These are phyloP conservation scores for Sphaerulina vaccinii DNA, from an alignment of 2,329 filamentous ascomycete species.

Conservation along the genomic window DNA sequence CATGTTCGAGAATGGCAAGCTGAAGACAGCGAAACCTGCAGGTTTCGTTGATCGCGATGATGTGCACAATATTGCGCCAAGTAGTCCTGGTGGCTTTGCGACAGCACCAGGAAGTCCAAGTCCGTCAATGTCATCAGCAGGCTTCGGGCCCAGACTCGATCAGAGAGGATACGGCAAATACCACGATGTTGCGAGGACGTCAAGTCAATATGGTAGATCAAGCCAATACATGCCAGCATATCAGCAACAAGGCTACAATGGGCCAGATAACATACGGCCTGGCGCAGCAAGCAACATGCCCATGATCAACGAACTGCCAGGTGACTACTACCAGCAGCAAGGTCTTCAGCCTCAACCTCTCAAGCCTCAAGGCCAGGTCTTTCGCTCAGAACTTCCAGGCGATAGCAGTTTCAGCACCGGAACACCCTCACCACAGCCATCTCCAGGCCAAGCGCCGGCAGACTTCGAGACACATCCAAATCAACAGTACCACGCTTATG, in stretches of 20 bases:
- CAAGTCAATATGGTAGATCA: conserved; percentile 15
- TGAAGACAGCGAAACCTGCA: conserved; percentile 58
- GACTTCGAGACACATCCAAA: conserved; percentile 12
- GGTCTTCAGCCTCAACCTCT: conserved; percentile 25
- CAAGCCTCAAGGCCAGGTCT: conserved; percentile 24
- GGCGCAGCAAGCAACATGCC: conserved; percentile 29
- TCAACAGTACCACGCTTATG: conserved; percentile 23
- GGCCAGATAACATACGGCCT: conserved; percentile 25
- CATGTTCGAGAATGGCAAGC: conserved; percentile 65
- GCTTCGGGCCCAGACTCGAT: conserved; percentile 23
- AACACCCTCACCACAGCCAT: conserved; percentile 22
- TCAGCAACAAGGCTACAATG: conserved; percentile 31
- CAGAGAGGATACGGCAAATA: conserved; percentile 34
- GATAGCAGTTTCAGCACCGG: conserved; percentile 23
- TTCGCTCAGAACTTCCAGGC: conserved; percentile 33
- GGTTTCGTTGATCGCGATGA: conserved; percentile 31
- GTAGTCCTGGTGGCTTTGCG: conserved; percentile 11
- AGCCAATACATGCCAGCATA: conserved; percentile 30
- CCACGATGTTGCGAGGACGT: conserved; percentile 28
- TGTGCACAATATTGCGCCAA: conserved; percentile 6
- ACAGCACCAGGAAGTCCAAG: conserved; percentile 23
- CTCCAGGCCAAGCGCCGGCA: conserved; percentile 17
- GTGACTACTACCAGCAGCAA: conserved; percentile 38
- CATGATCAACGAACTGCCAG: conserved; percentile 43
- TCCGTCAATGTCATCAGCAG: conserved; percentile 14